Evolutionary conservation across 768 basidiomycete species (phyloP).

Genomic region (Lentinula sp.): DNA sequence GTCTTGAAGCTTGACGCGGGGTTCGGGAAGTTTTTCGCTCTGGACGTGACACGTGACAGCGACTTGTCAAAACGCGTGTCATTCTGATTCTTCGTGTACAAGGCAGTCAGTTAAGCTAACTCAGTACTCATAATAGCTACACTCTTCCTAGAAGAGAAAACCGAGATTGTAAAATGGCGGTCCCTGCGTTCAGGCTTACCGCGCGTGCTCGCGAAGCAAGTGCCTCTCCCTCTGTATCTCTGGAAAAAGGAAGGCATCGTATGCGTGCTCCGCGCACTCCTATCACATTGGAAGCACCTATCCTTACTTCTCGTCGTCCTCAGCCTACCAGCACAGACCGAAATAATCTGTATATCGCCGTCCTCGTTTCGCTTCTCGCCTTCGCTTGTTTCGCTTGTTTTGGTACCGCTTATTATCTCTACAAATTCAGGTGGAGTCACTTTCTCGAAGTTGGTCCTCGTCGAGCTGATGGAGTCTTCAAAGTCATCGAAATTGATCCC

Average conservation of each 20-base stretch:
- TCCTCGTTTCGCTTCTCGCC: conserved; percentile 40
- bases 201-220: conserved; percentile 7
- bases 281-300: conserved; percentile 12
- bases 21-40: too few relatives aligned
- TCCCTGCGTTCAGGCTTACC: conserved; percentile 5
- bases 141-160: not conserved
- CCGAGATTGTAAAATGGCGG: not conserved
- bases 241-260: conserved; percentile 63
- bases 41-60: too few relatives aligned
- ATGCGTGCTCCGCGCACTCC: conserved; percentile 39
- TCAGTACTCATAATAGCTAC: too few relatives aligned
- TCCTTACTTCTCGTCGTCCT: conserved; percentile 8
- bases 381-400: conserved; percentile 49
- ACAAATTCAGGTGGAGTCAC: conserved; percentile 52
- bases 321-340: not conserved
- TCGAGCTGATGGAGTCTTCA: conserved; percentile 23
- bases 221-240: conserved; percentile 54
- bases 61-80: not conserved
- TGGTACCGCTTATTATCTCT: conserved; percentile 57
- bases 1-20: too few relatives aligned
- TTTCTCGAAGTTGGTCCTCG: conserved; percentile 10
- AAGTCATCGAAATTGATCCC: conserved; percentile 25
- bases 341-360: conserved; percentile 30
- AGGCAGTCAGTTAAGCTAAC: too few relatives aligned
- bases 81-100: not conserved